Percentiles rank a stretch among this genome's conserved stretches.
Evolutionary conservation across 176 grass and related monocot species (phyloP).

Genomic region (Rhynchospora breviuscula): DNA sequence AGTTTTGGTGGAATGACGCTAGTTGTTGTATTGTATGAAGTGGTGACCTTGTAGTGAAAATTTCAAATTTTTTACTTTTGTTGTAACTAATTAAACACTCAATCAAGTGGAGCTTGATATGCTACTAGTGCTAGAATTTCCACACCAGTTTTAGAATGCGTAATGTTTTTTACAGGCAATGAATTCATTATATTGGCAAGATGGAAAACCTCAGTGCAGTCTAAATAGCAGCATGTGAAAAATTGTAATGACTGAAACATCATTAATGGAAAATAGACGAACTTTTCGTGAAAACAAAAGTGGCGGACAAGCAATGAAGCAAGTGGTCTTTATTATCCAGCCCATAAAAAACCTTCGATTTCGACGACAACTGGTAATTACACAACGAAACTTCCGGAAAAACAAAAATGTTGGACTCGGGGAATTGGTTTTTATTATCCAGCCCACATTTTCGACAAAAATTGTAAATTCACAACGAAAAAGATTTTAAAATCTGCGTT

Average conservation of each 20-base stretch:
- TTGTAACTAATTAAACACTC: background rate
- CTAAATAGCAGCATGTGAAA: background rate
- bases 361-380: too few relatives aligned
- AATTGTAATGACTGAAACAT: background rate
- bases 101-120: background rate
- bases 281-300: background rate
- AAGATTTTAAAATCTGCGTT: slow-evolving; percentile 25
- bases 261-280: background rate
- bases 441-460: too few relatives aligned
- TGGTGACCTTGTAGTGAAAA: background rate
- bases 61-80: background rate
- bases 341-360: too few relatives aligned
- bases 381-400: too few relatives aligned
- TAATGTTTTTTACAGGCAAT: background rate
- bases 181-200: background rate
- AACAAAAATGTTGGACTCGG: too few relatives aligned
- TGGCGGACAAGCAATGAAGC: too few relatives aligned
- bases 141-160: background rate
- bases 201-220: too few relatives aligned
- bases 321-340: too few relatives aligned
- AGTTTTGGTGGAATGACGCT: background rate
- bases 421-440: too few relatives aligned
- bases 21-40: background rate
- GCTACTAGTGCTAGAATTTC: background rate
- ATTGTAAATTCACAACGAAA: too few relatives aligned